Conservation (phyloP, 2,329 filamentous ascomycete species). For the Emergomyces pasteurianus region DNA sequence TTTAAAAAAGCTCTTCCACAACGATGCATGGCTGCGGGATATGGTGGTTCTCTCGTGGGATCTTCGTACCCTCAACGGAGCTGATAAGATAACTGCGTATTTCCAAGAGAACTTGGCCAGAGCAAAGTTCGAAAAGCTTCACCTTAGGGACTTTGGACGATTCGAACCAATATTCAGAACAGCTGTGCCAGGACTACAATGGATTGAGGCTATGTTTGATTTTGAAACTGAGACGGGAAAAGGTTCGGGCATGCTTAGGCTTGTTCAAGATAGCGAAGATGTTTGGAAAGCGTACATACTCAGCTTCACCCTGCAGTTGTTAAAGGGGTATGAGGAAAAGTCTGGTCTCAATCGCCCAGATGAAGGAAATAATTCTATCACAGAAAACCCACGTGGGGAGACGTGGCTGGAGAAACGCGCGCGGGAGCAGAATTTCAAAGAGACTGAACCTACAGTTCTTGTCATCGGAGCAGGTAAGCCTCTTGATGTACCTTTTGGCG, state of each 20-base stretch:
- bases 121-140: slow-evolving; percentile 19
- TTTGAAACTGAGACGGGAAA: slow-evolving; percentile 27
- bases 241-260: slow-evolving; percentile 26
- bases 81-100: slow-evolving; percentile 21
- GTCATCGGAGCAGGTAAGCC: slow-evolving; percentile 30
- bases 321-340: slow-evolving; percentile 25
- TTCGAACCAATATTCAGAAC: slow-evolving; percentile 20
- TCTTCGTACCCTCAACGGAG: slow-evolving; percentile 24
- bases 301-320: slow-evolving; percentile 27
- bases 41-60: slow-evolving; percentile 31
- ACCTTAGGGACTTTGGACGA: slow-evolving; percentile 22
- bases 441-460: slow-evolving; percentile 28
- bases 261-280: slow-evolving; percentile 17
- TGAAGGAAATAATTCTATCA: slow-evolving; percentile 25
- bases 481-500: neutral
- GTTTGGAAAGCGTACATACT: slow-evolving; percentile 29
- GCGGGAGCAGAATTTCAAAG: slow-evolving; percentile 21
- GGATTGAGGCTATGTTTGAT: slow-evolving; percentile 30
- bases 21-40: slow-evolving; percentile 32
- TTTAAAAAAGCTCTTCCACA: slow-evolving; percentile 19
- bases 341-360: slow-evolving; percentile 20
- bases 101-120: slow-evolving; percentile 17
- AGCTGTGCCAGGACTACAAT: slow-evolving; percentile 20
- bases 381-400: slow-evolving; percentile 19
- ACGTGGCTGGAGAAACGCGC: slow-evolving; percentile 28